Evolutionary conservation across 2,329 filamentous ascomycete species (phyloP).

Genomic region (Fusarium torreyae): DNA sequence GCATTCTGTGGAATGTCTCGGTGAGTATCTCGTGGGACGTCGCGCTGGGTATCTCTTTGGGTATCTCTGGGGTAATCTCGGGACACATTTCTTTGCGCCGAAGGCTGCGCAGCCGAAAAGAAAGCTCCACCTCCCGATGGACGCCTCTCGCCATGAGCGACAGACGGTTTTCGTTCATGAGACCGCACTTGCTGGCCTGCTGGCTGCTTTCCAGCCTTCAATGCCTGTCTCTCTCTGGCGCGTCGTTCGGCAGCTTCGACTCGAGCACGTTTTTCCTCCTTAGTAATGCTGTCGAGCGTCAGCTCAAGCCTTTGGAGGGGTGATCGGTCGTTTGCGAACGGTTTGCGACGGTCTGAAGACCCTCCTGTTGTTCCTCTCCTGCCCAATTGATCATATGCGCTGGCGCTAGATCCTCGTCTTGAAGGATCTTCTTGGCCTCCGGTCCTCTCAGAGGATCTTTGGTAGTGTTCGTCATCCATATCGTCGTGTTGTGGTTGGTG

Average conservation of each 20-base stretch:
- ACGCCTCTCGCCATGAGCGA: conserved; percentile 35
- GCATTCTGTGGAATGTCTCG: conserved; percentile 30
- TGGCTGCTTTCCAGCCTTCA: conserved; percentile 51
- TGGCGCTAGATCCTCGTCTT: conserved; percentile 45
- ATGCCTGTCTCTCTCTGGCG: conserved; percentile 73
- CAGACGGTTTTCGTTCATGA: conserved; percentile 46
- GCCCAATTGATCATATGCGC: conserved; percentile 46
- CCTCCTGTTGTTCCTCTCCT: conserved; percentile 59
- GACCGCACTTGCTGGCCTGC: conserved; percentile 38
- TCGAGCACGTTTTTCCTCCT: conserved; percentile 92
- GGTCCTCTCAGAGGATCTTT: conserved; percentile 42
- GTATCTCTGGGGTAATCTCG: conserved; percentile 29
- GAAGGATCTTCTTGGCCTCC: conserved; percentile 41
- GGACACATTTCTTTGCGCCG: conserved; percentile 36
- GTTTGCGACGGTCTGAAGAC: conserved; percentile 64
- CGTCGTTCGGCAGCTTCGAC: conserved; percentile 86
- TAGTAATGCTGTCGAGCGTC: conserved; percentile 92
- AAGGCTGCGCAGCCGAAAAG: conserved; percentile 28
- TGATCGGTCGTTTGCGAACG: conserved; percentile 85
- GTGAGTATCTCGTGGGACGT: conserved; percentile 22
- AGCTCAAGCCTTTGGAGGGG: conserved; percentile 94
- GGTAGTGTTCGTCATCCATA: conserved; percentile 51
- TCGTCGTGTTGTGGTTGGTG: conserved; percentile 38
- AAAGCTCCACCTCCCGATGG: conserved; percentile 33
- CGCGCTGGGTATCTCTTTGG: conserved; percentile 21